A percentile compares a stretch with the other conserved stretches of the same genome.
Evolutionary conservation across 257 asterid genomes (phyloP).

Genomic region (Solanum paucissectum): DNA sequence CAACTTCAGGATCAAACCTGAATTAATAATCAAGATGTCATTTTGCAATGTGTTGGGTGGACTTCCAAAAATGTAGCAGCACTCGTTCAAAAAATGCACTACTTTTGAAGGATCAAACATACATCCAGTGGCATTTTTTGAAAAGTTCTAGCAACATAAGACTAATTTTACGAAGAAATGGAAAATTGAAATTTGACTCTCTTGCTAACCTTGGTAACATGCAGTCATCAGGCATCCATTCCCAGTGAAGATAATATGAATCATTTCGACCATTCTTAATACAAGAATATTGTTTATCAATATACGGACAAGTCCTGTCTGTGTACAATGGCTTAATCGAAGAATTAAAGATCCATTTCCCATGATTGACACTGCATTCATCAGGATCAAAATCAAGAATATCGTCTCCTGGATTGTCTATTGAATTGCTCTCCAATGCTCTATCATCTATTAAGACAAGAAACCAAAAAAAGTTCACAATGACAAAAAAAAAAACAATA

Average conservation of each 20-base stretch:
- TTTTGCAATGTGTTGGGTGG: background rate
- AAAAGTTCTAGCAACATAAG: background rate
- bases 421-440: conserved; percentile 10
- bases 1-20: conserved; percentile 65
- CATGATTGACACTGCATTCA: conserved; percentile 50
- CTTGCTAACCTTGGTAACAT: conserved; percentile 59
- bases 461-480: background rate
- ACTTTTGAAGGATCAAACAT: background rate
- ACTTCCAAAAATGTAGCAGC: background rate
- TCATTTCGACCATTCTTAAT: conserved; percentile 67
- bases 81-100: background rate
- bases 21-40: background rate
- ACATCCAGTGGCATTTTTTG: background rate
- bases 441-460: conserved; percentile 18
- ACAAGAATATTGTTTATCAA: conserved; percentile 78
- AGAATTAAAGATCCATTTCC: conserved; percentile 72
- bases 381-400: conserved; percentile 67
- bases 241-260: conserved; percentile 58
- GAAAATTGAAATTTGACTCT: background rate
- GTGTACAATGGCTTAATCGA: conserved; percentile 59
- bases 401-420: conserved; percentile 55
- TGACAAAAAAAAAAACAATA: too few relatives aligned
- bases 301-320: conserved; percentile 61
- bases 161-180: background rate
- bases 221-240: conserved; percentile 93